These are phyloP conservation scores for Vararia minispora DNA, from an alignment of 768 basidiomycete species.

Conservation along the genomic window DNA sequence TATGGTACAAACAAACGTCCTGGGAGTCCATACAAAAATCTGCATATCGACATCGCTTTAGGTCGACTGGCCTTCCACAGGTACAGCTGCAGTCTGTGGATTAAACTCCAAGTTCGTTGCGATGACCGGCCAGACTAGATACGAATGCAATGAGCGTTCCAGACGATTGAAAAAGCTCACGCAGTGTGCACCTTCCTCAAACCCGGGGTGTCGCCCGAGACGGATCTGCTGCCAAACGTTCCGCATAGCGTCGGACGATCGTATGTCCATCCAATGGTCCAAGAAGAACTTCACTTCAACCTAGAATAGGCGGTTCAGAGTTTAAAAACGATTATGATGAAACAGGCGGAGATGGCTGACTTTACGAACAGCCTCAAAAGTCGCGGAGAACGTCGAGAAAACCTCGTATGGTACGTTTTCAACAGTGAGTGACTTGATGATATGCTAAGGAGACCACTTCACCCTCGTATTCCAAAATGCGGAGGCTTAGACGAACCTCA, in stretches of 20 bases:
- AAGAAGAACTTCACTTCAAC: conserved; percentile 72
- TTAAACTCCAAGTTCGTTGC: conserved; percentile 52
- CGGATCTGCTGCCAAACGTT: conserved; percentile 81
- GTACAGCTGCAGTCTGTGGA: conserved; percentile 24
- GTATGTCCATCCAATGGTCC: conserved; percentile 73
- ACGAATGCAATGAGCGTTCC: neutral
- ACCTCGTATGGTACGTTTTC: conserved; percentile 80
- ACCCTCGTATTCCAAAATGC: conserved; percentile 1
- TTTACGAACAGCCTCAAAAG: conserved; percentile 73
- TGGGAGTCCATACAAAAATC: too few relatives aligned
- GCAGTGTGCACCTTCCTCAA: conserved; percentile 59
- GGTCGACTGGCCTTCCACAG: conserved; percentile 14
- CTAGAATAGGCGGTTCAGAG: too few relatives aligned
- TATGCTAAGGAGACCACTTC: conserved; percentile 38
- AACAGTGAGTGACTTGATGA: conserved; percentile 61
- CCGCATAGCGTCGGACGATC: conserved; percentile 73
- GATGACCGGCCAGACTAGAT: conserved; percentile 55
- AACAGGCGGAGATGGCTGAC: conserved; percentile 22
- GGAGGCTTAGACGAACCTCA: conserved; percentile 20
- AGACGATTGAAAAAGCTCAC: neutral
- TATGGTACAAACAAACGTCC: too few relatives aligned
- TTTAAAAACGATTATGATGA: too few relatives aligned
- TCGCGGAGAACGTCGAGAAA: conserved; percentile 76
- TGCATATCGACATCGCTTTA: conserved; percentile 13
- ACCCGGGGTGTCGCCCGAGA: conserved; percentile 73